Percentiles rank a stretch among this genome's conserved stretches.
These are phyloP conservation scores for Claviceps africana DNA, from an alignment of 2,329 filamentous ascomycete genomes.

Conservation along the genomic window DNA sequence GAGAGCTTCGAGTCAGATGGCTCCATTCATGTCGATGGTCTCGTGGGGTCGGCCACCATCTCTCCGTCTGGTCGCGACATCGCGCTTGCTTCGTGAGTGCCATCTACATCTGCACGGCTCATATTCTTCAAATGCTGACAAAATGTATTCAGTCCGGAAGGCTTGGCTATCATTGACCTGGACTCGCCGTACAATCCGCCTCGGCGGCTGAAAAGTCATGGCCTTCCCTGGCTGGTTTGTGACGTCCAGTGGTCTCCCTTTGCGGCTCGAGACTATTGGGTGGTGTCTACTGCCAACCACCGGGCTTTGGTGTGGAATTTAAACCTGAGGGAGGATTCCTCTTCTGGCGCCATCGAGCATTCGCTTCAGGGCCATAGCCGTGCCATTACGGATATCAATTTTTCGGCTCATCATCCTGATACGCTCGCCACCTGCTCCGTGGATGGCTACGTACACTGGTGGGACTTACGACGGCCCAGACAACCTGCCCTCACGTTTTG, in stretches of 20 bases:
- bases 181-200: slow-evolving; percentile 82
- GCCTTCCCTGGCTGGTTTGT: slow-evolving; percentile 84
- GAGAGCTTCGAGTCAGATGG: slow-evolving; percentile 77
- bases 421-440: slow-evolving; percentile 81
- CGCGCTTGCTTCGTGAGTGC: slow-evolving; percentile 61
- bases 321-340: slow-evolving; percentile 60
- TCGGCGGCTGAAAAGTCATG: slow-evolving; percentile 65
- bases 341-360: slow-evolving; percentile 61
- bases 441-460: slow-evolving; percentile 84
- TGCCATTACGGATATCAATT: slow-evolving; percentile 93
- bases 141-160: slow-evolving; percentile 51
- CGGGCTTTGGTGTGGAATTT: slow-evolving; percentile 91
- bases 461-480: slow-evolving; percentile 66
- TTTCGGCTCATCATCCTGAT: slow-evolving; percentile 84
- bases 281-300: slow-evolving; percentile 87
- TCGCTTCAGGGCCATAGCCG: slow-evolving; percentile 71
- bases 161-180: slow-evolving; percentile 80
- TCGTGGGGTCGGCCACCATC: slow-evolving; percentile 82
- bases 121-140: slow-evolving; percentile 12
- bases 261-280: slow-evolving; percentile 78
- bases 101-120: not conserved
- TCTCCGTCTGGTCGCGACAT: slow-evolving; percentile 84
- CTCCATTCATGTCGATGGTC: slow-evolving; percentile 67
- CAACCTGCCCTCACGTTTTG: slow-evolving; percentile 69
- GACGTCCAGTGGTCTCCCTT: slow-evolving; percentile 97